Evolutionary conservation across 139 green algal species (phyloP).

Genomic region (Eudorina sp.): DNA sequence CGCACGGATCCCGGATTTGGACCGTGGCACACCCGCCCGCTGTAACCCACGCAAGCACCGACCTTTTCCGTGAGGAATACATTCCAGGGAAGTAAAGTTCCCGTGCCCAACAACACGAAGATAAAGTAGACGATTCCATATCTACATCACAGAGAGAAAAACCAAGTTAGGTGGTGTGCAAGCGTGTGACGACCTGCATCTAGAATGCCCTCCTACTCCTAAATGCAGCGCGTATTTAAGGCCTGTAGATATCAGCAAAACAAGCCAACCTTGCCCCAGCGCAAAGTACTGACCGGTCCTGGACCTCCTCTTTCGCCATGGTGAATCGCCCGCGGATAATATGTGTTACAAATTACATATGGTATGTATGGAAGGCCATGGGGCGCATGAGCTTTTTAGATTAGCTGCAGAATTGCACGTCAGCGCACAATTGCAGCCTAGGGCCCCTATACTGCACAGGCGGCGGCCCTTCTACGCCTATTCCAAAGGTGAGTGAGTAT

Average conservation of each 20-base stretch:
- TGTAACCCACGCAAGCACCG: neutral
- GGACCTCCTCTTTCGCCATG: slow-evolving; percentile 49
- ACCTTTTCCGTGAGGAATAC: slow-evolving; percentile 67
- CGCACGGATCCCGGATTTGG: no score
- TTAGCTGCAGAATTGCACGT: neutral
- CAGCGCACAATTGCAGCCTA: neutral
- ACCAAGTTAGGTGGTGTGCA: neutral
- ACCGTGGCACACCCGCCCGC: neutral
- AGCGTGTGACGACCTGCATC: neutral
- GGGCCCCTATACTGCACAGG: neutral
- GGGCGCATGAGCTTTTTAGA: neutral
- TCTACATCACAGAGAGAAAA: slow-evolving; percentile 19
- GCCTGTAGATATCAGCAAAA: no score
- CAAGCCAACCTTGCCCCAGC: no score
- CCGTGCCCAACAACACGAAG: slow-evolving; percentile 61
- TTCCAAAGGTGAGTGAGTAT: no score
- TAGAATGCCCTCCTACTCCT: no score
- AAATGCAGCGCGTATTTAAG: no score
- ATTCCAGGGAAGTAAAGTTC: slow-evolving; percentile 62
- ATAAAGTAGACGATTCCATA: slow-evolving; percentile 65
- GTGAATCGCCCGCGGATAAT: neutral
- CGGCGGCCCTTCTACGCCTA: neutral
- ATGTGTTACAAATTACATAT: no score
- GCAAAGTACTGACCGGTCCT: slow-evolving; percentile 12
- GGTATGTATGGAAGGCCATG: neutral